Conservation (phyloP, 345 rosid species). For the Atalantia buxifolia region DNA sequence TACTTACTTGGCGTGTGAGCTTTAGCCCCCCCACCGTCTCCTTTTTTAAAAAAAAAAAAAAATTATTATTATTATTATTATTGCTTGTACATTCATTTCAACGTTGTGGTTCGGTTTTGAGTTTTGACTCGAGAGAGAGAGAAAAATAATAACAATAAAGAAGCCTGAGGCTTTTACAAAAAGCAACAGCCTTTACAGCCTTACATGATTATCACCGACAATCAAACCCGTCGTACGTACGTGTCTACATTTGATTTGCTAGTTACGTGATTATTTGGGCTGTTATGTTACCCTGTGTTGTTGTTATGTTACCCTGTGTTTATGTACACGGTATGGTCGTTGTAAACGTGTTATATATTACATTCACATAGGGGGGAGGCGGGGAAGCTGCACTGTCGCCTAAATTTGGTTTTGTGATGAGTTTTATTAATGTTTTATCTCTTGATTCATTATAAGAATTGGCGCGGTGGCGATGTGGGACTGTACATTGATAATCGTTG, state of each 20-base stretch:
- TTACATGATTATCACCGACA: conserved; percentile 6
- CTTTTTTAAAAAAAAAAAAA: too few species aligned
- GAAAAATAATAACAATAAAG: not conserved
- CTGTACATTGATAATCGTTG: not conserved
- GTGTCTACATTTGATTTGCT: conserved; percentile 3
- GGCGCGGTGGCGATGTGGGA: conserved; percentile 7
- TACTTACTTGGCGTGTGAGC: not conserved
- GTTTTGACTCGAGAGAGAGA: too few species aligned
- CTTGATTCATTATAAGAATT: too few species aligned
- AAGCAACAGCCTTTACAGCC: not conserved
- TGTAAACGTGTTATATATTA: not conserved
- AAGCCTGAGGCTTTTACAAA: not conserved
- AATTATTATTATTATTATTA: too few species aligned
- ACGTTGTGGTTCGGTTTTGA: not conserved
- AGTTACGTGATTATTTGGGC: not conserved
- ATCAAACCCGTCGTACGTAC: not conserved
- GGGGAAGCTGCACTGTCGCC: not conserved
- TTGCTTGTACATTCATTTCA: too few species aligned
- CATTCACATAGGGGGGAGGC: not conserved
- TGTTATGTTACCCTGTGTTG: not conserved
- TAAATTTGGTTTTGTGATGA: too few species aligned
- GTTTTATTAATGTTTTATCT: not conserved
- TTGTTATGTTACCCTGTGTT: not conserved
- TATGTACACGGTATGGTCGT: not conserved
- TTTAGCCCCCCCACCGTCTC: too few species aligned